Conservation (phyloP, 768 basidiomycete species). For the Hericium coralloides region DNA sequence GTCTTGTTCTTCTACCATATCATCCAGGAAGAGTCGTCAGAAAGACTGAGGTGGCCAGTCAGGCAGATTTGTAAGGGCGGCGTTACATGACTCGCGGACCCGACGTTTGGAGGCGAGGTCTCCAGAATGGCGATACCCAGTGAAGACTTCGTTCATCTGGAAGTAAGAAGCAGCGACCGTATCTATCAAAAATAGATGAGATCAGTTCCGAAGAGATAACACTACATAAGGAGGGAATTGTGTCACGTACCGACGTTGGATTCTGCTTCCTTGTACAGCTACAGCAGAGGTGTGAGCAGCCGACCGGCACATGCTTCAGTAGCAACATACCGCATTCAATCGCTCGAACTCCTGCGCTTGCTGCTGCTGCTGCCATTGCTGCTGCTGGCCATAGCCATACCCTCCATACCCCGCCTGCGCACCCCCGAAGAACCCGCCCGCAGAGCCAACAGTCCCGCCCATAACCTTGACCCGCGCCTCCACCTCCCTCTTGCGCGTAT, state of each 20-base stretch:
- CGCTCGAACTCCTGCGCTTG: constrained; percentile 37
- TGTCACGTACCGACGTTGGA: constrained; percentile 38
- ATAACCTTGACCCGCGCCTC: constrained; percentile 36
- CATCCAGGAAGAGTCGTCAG: not conserved
- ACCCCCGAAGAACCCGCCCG: constrained; percentile 27
- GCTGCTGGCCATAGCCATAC: constrained; percentile 8
- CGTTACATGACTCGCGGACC: constrained; percentile 73
- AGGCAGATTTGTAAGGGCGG: constrained; percentile 60
- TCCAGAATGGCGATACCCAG: constrained; percentile 64
- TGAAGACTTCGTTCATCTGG: constrained; percentile 69
- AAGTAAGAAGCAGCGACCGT: constrained; percentile 61
- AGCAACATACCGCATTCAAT: constrained; percentile 45
- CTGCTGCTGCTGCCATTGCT: not conserved
- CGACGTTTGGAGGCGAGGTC: constrained; percentile 65
- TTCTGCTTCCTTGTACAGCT: constrained; percentile 35
- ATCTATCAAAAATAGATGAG: constrained; percentile 28
- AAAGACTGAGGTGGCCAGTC: constrained; percentile 49
- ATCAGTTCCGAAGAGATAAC: not conserved
- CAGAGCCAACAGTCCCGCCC: constrained; percentile 23
- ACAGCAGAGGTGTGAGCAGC: not conserved
- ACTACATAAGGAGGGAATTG: not conserved
- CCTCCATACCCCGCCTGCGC: constrained; percentile 15
- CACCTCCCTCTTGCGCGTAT: constrained; percentile 45
- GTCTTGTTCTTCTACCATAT: not conserved
- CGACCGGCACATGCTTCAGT: not conserved